Evolutionary conservation across 1,284 basidiomycete genomes (phyloP).

Genomic region (Grifola frondosa): DNA sequence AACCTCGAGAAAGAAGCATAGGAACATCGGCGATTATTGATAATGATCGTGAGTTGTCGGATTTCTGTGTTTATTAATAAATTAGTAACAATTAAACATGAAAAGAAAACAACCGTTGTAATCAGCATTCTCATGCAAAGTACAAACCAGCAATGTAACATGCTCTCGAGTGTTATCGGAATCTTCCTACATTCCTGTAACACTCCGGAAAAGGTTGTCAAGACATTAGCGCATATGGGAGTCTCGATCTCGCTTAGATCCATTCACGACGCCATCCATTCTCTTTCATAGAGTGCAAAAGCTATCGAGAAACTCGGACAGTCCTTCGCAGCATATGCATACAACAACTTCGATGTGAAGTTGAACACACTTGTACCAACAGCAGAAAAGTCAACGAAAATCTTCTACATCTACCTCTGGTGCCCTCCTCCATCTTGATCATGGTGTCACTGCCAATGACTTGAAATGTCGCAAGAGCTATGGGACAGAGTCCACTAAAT

Average conservation of each 20-base stretch:
- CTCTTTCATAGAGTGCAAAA: slow-evolving; percentile 19
- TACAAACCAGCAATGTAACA: slow-evolving; percentile 13
- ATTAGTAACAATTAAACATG: too few species aligned
- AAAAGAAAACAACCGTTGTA: slow-evolving; percentile 7
- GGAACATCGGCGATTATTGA: too few species aligned
- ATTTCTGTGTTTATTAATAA: too few species aligned
- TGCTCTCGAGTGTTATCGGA: slow-evolving; percentile 7
- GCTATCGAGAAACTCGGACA: slow-evolving; percentile 18
- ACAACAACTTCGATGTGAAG: slow-evolving; percentile 36
- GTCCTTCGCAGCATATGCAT: slow-evolving; percentile 23
- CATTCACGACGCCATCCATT: slow-evolving; percentile 16
- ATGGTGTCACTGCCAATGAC: slow-evolving; percentile 25
- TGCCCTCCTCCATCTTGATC: slow-evolving; percentile 23
- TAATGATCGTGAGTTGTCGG: too few species aligned
- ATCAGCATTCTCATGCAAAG: slow-evolving; percentile 9
- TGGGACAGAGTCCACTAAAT: slow-evolving; percentile 24
- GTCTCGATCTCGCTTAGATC: slow-evolving; percentile 7
- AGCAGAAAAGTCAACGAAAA: slow-evolving; percentile 19
- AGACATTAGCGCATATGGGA: slow-evolving; percentile 10
- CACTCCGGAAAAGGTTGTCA: slow-evolving; percentile 13
- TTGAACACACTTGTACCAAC: slow-evolving; percentile 24
- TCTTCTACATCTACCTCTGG: slow-evolving; percentile 31
- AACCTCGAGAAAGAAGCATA: too few species aligned
- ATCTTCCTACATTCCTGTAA: slow-evolving; percentile 13
- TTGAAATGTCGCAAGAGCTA: slow-evolving; percentile 30